A percentile compares a stretch with the other conserved stretches of the same genome.
phyloP scores from a whole-genome alignment of 192 early-diverging fungal species.

The Linnemannia schmuckeri region DNA sequence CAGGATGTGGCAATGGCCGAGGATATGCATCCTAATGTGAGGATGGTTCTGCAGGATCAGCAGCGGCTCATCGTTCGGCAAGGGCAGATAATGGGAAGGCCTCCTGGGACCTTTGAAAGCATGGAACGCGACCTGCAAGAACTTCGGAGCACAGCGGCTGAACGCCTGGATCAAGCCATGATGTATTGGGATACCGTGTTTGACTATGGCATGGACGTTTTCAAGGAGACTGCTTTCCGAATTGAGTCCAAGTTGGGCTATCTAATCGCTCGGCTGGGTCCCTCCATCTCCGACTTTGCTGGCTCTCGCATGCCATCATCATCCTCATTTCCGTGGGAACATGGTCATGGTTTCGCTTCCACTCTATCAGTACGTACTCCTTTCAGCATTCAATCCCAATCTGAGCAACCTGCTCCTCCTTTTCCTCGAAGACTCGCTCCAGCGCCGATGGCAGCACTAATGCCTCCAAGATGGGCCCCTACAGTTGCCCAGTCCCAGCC shows the following conservation, averaged over 20 bases:
- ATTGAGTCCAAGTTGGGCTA: background rate
- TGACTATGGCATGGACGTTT: background rate
- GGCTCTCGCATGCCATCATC: background rate
- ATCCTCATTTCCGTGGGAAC: no score
- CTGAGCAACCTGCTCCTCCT: background rate
- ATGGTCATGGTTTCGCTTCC: background rate
- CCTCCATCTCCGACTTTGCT: background rate
- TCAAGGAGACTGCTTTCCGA: background rate
- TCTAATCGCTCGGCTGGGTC: background rate
- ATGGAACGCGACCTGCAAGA: background rate
- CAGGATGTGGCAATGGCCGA: background rate
- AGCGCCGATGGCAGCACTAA: background rate
- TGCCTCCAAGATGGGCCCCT: background rate
- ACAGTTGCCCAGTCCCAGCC: no score
- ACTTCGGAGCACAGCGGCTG: background rate
- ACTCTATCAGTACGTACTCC: background rate
- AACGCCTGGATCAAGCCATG: constrained; percentile 8
- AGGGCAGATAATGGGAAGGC: background rate
- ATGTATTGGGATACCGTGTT: background rate
- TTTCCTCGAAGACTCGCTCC: background rate
- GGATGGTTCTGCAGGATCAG: background rate
- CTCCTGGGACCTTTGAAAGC: background rate
- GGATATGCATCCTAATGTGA: background rate
- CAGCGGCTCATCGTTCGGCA: background rate
- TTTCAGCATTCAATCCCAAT: background rate